A percentile compares a stretch with the other conserved stretches of the same genome.
Conservation (phyloP, 768 basidiomycete species). For the Coprinopsis cinerea region DNA sequence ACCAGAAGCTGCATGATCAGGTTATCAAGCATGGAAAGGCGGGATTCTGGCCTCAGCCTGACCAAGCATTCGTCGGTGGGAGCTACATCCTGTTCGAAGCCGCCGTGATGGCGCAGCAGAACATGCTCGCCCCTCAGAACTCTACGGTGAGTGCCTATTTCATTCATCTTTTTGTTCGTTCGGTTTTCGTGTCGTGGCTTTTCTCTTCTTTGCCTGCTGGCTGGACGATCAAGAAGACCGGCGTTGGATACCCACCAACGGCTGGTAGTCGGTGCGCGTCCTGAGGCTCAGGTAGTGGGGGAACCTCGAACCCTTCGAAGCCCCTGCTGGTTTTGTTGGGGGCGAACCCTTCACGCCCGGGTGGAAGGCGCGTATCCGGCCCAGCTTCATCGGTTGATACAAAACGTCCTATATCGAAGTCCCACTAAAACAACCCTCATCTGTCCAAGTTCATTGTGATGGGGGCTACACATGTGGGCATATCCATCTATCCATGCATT, state of each 20-base stretch:
- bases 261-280: constrained; percentile 24
- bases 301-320: constrained; percentile 31
- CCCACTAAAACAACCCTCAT: constrained; percentile 87
- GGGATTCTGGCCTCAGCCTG: constrained; percentile 74
- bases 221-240: constrained; percentile 91
- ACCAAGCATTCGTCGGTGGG: constrained; percentile 81
- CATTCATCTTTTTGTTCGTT: constrained; percentile 11
- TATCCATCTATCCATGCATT: constrained; percentile 34
- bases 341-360: constrained; percentile 15
- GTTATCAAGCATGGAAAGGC: constrained; percentile 50
- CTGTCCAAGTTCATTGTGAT: constrained; percentile 54
- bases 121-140: constrained; percentile 41
- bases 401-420: constrained; percentile 77
- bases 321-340: constrained; percentile 54
- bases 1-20: constrained; percentile 75
- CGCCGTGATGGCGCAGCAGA: constrained; percentile 45
- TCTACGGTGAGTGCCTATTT: constrained; percentile 47
- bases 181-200: constrained; percentile 8
- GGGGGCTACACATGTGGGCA: constrained; percentile 90
- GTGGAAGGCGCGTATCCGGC: constrained; percentile 26
- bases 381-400: constrained; percentile 79
- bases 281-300: constrained; percentile 13
- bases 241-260: constrained; percentile 62
- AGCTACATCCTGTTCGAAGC: constrained; percentile 81
- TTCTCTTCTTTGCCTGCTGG: constrained; percentile 8